These are phyloP conservation scores for Fusarium hainanense DNA, from an alignment of 2,329 filamentous ascomycete genomes.

Conservation along the genomic window DNA sequence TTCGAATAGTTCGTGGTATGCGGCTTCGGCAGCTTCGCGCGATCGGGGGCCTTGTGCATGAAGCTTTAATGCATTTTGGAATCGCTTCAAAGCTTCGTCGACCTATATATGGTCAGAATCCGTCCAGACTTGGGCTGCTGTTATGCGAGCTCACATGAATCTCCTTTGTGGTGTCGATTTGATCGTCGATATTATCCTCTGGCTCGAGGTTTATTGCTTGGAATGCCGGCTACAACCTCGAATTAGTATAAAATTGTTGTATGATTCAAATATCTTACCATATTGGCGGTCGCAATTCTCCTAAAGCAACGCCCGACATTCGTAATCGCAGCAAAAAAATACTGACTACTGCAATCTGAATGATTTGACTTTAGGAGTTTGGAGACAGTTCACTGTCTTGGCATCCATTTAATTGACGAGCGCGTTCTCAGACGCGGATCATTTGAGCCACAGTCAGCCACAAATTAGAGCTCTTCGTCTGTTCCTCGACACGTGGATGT, in stretches of 20 bases:
- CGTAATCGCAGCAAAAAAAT: conserved; percentile 21
- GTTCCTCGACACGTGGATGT: conserved; percentile 39
- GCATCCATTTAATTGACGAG: conserved; percentile 36
- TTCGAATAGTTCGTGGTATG: conserved; percentile 85
- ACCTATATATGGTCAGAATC: conserved; percentile 62
- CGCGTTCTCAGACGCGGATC: conserved; percentile 44
- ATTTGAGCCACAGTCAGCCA: conserved; percentile 43
- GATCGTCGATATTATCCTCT: conserved; percentile 89
- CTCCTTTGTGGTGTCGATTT: conserved; percentile 94
- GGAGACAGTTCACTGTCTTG: conserved; percentile 30
- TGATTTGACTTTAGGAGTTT: conserved; percentile 17
- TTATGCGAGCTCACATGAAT: conserved; percentile 69
- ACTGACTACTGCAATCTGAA: conserved; percentile 3
- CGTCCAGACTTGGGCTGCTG: neutral
- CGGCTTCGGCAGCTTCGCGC: conserved; percentile 79
- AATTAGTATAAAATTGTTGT: conserved; percentile 22
- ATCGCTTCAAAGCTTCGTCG: conserved; percentile 94
- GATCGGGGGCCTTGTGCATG: conserved; percentile 86
- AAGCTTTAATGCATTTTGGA: conserved; percentile 89
- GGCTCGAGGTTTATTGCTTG: conserved; percentile 93
- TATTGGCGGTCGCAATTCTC: conserved; percentile 35
- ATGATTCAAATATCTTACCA: conserved; percentile 23
- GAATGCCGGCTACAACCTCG: conserved; percentile 70
- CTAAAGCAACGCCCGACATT: conserved; percentile 34
- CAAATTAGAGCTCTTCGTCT: neutral